These are phyloP conservation scores for Pseudoscleropodium purum DNA, from an alignment of 225 moss, liverwort and hornwort species.

Conservation along the genomic window DNA sequence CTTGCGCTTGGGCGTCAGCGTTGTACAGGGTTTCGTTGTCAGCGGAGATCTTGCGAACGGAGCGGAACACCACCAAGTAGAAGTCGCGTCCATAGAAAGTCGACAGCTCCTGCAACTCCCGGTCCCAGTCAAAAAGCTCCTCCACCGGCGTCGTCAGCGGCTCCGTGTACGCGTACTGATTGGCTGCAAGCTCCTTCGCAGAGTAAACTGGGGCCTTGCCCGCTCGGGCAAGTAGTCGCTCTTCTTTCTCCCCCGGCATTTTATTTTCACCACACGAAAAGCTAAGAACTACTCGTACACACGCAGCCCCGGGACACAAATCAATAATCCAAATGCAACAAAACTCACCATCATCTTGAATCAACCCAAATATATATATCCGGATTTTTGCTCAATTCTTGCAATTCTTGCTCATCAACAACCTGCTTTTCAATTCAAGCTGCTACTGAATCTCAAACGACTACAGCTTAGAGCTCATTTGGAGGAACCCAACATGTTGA, in stretches of 20 bases:
- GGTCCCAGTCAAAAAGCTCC: slow-evolving; percentile 57
- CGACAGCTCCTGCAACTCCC: slow-evolving; percentile 20
- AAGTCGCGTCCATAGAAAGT: slow-evolving; percentile 2
- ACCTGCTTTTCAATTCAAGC: neutral
- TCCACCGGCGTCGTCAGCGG: slow-evolving; percentile 61
- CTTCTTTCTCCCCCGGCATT: neutral
- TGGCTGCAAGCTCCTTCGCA: slow-evolving; percentile 47
- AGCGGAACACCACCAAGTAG: slow-evolving; percentile 74
- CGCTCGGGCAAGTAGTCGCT: neutral
- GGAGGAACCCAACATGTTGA: neutral
- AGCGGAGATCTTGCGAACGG: slow-evolving; percentile 44
- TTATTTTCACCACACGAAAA: neutral
- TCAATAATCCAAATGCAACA: neutral
- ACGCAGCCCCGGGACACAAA: neutral
- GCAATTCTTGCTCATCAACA: neutral
- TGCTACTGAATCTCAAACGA: neutral
- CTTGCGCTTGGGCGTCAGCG: slow-evolving; percentile 67
- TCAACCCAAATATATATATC: neutral
- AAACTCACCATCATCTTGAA: neutral
- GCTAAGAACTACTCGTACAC: neutral
- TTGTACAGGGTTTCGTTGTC: slow-evolving; percentile 48
- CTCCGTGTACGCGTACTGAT: slow-evolving; percentile 39
- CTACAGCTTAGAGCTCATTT: neutral
- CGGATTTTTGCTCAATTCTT: neutral
- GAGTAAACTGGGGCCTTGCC: neutral